phyloP scores from a whole-genome alignment of 768 basidiomycete genomes.

The Rhodotorula graminis region DNA sequence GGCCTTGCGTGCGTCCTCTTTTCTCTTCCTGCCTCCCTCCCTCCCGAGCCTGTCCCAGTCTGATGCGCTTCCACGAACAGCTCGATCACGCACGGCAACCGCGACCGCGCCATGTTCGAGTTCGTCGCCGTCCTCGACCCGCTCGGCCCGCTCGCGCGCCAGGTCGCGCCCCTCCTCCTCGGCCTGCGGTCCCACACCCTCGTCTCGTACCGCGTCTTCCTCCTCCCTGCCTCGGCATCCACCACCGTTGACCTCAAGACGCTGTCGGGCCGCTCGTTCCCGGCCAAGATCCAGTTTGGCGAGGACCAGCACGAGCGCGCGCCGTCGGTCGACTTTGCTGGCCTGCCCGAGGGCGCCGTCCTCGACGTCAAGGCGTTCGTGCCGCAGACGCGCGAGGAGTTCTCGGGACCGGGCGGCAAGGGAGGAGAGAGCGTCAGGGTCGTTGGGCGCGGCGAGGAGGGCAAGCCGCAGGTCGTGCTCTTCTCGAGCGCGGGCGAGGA shows the following conservation, averaged over 20 bases:
- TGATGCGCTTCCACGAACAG: neutral
- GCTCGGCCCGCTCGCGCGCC: slow-evolving; percentile 72
- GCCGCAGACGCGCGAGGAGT: neutral
- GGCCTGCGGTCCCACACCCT: slow-evolving; percentile 43
- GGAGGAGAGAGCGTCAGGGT: slow-evolving; percentile 14
- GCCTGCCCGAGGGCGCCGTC: neutral
- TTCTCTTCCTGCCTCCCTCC: neutral
- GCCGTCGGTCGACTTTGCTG: neutral
- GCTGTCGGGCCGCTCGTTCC: neutral
- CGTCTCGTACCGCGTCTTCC: slow-evolving; percentile 60
- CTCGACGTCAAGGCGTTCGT: neutral
- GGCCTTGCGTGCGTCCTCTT: neutral
- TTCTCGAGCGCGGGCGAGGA: neutral
- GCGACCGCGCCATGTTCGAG: slow-evolving; percentile 37
- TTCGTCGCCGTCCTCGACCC: slow-evolving; percentile 77
- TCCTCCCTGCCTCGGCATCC: slow-evolving; percentile 44
- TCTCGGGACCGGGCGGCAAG: slow-evolving; percentile 3
- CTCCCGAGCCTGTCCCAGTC: no score
- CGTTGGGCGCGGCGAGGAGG: neutral
- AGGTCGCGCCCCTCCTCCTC: slow-evolving; percentile 71
- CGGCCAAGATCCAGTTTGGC: neutral
- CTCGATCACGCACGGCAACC: slow-evolving; percentile 2
- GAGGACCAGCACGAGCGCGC: neutral
- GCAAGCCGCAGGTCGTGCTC: neutral
- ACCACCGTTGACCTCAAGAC: neutral